Evolutionary conservation across 768 basidiomycete species (phyloP).

Genomic region (Erythrobasidium yunnanense): DNA sequence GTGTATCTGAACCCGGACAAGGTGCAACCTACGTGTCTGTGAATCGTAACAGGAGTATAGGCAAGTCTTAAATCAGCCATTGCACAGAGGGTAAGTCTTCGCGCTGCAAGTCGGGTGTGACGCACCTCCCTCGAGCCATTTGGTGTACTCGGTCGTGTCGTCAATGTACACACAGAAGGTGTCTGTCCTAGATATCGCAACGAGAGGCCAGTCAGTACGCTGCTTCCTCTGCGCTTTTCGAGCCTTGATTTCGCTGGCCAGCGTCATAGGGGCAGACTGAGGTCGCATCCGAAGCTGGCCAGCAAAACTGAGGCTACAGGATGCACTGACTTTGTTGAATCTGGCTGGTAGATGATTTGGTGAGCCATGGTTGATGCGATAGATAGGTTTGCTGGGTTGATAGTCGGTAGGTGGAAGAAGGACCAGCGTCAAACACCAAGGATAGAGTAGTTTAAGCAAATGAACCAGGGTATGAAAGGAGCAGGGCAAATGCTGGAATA

Average conservation of each 20-base stretch:
- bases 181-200: slow-evolving; percentile 10
- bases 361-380: slow-evolving; percentile 3
- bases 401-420: neutral
- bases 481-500: no score
- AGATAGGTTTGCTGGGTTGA: neutral
- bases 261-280: no score
- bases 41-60: neutral
- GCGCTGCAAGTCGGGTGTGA: neutral
- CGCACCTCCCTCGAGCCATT: slow-evolving; percentile 22
- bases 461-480: no score
- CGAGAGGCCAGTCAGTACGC: neutral
- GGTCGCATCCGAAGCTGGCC: neutral
- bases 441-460: no score
- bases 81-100: neutral
- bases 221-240: neutral
- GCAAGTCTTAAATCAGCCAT: neutral
- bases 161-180: slow-evolving; percentile 19
- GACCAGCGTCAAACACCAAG: no score
- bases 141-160: slow-evolving; percentile 12
- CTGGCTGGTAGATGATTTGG: slow-evolving; percentile 26
- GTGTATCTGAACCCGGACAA: no score
- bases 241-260: no score
- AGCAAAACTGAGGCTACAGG: neutral
- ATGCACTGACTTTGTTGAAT: slow-evolving; percentile 16
- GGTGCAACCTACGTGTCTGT: slow-evolving; percentile 23